phyloP scores from a whole-genome alignment of 371 early-diverging fungal genomes.

The Cokeromyces recurvatus region DNA sequence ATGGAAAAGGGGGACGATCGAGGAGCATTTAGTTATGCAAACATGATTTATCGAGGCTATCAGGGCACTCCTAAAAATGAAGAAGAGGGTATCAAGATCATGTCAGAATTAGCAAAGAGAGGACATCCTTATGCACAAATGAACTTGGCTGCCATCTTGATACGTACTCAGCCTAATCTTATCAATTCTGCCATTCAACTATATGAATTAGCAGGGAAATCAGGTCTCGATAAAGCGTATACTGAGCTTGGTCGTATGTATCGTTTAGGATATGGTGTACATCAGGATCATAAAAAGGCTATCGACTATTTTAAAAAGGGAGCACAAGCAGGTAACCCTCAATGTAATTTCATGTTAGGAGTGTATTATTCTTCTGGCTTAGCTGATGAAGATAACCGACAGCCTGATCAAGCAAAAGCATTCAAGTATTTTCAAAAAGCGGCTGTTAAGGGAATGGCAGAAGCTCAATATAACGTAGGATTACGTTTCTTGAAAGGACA shows the following conservation, averaged over 20 bases:
- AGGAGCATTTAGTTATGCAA: slow-evolving; percentile 47
- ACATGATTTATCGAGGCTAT: slow-evolving; percentile 39
- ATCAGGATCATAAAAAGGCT: slow-evolving; percentile 42
- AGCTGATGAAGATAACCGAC: slow-evolving; percentile 6
- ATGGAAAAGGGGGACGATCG: slow-evolving; percentile 44
- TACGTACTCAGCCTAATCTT: slow-evolving; percentile 33
- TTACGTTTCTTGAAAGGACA: slow-evolving; percentile 35
- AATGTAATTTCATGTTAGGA: slow-evolving; percentile 46
- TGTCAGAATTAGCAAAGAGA: slow-evolving; percentile 39
- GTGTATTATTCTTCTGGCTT: slow-evolving; percentile 35
- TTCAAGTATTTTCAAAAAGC: slow-evolving; percentile 48
- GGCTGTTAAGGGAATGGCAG: slow-evolving; percentile 41
- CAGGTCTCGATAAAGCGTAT: slow-evolving; percentile 31
- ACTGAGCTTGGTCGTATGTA: slow-evolving; percentile 46
- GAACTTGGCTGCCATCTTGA: slow-evolving; percentile 42
- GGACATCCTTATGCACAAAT: slow-evolving; percentile 49
- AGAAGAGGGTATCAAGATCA: slow-evolving; percentile 26
- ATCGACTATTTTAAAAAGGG: slow-evolving; percentile 38
- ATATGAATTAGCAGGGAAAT: slow-evolving; percentile 40
- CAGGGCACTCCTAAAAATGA: slow-evolving; percentile 32
- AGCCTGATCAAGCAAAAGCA: slow-evolving; percentile 39
- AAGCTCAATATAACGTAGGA: slow-evolving; percentile 49
- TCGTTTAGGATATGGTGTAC: slow-evolving; percentile 41
- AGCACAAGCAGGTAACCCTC: slow-evolving; percentile 30
- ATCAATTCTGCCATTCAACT: slow-evolving; percentile 30